These are phyloP conservation scores for Malbranchea zuffiana DNA, from an alignment of 2,329 filamentous ascomycete genomes.

Conservation along the genomic window DNA sequence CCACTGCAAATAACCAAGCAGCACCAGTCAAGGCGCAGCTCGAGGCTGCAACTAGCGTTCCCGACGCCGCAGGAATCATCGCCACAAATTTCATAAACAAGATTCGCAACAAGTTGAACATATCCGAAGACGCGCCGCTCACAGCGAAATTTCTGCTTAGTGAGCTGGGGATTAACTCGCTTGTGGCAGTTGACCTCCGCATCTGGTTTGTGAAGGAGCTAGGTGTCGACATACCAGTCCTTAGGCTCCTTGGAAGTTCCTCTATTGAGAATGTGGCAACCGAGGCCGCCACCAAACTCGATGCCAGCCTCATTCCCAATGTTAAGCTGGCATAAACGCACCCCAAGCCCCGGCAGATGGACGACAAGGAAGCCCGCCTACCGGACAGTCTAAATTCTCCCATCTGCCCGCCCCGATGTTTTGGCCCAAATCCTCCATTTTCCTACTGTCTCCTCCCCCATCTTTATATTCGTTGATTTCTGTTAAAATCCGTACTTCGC, in stretches of 20 bases:
- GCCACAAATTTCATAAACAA: neutral
- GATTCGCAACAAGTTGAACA: neutral
- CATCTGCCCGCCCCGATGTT: neutral
- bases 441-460: no score
- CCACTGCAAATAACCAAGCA: neutral
- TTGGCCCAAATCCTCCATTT: no score
- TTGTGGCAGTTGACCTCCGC: slow-evolving; percentile 10
- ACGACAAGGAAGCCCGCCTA: neutral
- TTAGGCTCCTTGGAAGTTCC: slow-evolving; percentile 2
- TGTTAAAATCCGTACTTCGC: no score
- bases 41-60: neutral
- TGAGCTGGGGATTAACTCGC: slow-evolving; percentile 7
- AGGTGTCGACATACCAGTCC: slow-evolving; percentile 4
- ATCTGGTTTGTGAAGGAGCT: slow-evolving; percentile 11
- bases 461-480: no score
- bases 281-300: neutral
- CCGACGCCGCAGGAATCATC: slow-evolving; percentile 1
- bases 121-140: neutral
- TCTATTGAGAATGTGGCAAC: neutral
- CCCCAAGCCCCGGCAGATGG: neutral
- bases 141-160: neutral
- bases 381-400: neutral
- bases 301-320: neutral
- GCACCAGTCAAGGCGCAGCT: neutral
- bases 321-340: neutral